These are phyloP conservation scores for Botrytis tulipae DNA, from an alignment of 2,329 filamentous ascomycete species.

Conservation along the genomic window DNA sequence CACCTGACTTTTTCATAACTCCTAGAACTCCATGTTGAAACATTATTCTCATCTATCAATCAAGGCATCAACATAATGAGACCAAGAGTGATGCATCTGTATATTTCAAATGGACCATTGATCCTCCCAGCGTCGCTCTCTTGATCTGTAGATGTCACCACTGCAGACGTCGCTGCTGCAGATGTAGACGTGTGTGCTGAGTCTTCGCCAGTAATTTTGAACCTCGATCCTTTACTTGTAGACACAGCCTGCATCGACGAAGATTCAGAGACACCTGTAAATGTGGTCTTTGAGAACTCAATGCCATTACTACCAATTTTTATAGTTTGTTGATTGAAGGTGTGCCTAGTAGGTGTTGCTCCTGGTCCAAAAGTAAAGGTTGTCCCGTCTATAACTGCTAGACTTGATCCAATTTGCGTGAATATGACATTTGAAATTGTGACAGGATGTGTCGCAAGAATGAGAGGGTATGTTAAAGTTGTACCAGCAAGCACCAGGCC, in stretches of 20 bases:
- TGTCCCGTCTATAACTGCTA: constrained; percentile 48
- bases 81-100: no score
- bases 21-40: background rate
- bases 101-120: background rate
- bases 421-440: constrained; percentile 33
- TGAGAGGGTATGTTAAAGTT: constrained; percentile 29
- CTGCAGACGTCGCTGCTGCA: background rate
- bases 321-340: constrained; percentile 50
- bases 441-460: constrained; percentile 28
- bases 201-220: background rate
- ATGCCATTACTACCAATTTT: constrained; percentile 51
- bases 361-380: constrained; percentile 53
- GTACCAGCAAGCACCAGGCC: constrained; percentile 43
- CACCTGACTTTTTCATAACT: background rate
- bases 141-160: background rate
- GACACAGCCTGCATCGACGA: constrained; percentile 28
- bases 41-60: background rate
- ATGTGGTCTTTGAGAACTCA: constrained; percentile 24
- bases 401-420: constrained; percentile 33
- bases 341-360: constrained; percentile 45
- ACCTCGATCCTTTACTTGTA: background rate
- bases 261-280: constrained; percentile 27
- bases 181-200: background rate
- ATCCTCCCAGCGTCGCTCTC: background rate
- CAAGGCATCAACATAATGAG: background rate